These are phyloP conservation scores for Phytophthora capsici DNA, from an alignment of 352 stramenopile species.

Conservation along the genomic window DNA sequence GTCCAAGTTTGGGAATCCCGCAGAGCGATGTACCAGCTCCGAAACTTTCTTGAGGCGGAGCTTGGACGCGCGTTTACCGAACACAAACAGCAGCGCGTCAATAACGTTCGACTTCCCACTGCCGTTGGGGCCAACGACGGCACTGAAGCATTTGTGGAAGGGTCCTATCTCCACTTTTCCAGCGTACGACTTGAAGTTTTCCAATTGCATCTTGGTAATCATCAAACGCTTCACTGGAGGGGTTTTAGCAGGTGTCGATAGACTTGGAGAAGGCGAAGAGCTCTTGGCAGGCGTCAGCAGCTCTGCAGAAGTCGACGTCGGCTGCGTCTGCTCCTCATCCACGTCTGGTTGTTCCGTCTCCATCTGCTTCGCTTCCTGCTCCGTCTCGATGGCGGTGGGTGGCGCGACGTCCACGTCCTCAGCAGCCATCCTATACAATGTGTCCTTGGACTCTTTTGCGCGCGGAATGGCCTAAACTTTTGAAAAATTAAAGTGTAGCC, in stretches of 20 bases:
- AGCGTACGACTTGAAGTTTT: conserved; percentile 99
- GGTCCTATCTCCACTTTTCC: conserved; percentile 96
- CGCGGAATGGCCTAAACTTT: conserved; percentile 26
- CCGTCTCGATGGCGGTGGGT: neutral
- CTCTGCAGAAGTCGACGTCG: neutral
- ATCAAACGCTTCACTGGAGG: conserved; percentile 85
- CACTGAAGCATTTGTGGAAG: conserved; percentile 99
- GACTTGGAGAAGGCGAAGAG: neutral
- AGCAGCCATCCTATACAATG: conserved; percentile 4
- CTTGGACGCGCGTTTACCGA: conserved; percentile 99
- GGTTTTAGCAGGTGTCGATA: conserved; percentile 22
- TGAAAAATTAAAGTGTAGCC: no score
- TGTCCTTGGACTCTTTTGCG: conserved; percentile 26
- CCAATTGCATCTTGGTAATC: conserved; percentile 98
- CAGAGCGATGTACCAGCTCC: conserved; percentile 98
- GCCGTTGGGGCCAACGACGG: conserved; percentile 98
- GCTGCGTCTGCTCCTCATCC: conserved; percentile 2
- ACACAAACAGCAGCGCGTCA: conserved; percentile 99
- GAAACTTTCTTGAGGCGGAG: conserved; percentile 95
- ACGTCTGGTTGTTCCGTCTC: conserved; percentile 4
- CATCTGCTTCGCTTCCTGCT: conserved; percentile 3
- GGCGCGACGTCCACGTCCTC: conserved; percentile 12
- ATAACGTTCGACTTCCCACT: conserved; percentile 99
- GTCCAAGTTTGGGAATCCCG: conserved; percentile 89
- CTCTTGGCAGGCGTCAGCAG: conserved; percentile 1